phyloP scores from a whole-genome alignment of 2,329 filamentous ascomycete genomes.

The Raffaelea ambrosiae region DNA sequence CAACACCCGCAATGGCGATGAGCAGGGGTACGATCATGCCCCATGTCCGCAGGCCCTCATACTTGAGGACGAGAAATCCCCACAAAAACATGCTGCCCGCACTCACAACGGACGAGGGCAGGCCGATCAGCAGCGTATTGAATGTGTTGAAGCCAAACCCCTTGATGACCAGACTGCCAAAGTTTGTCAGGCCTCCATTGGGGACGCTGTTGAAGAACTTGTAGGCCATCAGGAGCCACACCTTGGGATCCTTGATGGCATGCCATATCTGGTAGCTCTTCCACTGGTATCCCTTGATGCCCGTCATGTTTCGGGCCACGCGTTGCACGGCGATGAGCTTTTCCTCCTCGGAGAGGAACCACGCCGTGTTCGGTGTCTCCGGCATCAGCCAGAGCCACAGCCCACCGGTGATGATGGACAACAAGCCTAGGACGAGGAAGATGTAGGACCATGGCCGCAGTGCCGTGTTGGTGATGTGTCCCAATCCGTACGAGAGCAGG shows the following conservation, averaged over 20 bases:
- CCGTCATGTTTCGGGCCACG: conserved; percentile 47
- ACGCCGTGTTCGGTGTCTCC: conserved; percentile 45
- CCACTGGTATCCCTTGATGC: conserved; percentile 46
- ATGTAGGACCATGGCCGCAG: conserved; percentile 19
- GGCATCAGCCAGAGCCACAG: conserved; percentile 39
- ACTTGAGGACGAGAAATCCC: conserved; percentile 39
- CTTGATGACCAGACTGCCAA: conserved; percentile 48
- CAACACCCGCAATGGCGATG: conserved; percentile 17
- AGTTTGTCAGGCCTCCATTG: conserved; percentile 53
- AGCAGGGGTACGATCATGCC: conserved; percentile 19
- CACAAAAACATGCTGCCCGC: conserved; percentile 50
- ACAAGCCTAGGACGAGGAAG: conserved; percentile 43
- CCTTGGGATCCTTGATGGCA: conserved; percentile 48
- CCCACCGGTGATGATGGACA: conserved; percentile 37
- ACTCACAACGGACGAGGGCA: conserved; percentile 32
- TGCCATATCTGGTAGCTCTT: conserved; percentile 49
- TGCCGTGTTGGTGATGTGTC: conserved; percentile 16
- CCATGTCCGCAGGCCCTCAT: conserved; percentile 24
- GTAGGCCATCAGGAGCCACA: conserved; percentile 43
- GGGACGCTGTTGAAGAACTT: conserved; percentile 42
- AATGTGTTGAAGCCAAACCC: conserved; percentile 42
- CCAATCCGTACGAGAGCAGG: conserved; percentile 14
- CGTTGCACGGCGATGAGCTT: conserved; percentile 45
- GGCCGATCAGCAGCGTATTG: conserved; percentile 26
- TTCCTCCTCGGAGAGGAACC: conserved; percentile 40